Conservation (phyloP, 331 rosid genomes). For the Pyracantha coccinea region DNA sequence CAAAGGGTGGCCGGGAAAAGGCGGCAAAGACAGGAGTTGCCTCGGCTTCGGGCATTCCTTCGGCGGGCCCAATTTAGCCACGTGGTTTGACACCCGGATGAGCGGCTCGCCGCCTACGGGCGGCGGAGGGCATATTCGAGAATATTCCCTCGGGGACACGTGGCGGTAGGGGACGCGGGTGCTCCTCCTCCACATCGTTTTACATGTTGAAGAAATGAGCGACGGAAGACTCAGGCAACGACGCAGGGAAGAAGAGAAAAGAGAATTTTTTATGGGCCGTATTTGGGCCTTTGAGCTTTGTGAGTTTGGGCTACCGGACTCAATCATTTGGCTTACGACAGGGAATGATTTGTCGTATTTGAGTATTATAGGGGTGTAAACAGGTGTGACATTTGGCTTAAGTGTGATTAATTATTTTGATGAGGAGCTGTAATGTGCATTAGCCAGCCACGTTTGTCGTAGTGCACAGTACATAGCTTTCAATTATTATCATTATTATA, state of each 20-base stretch:
- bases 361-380: background rate
- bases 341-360: background rate
- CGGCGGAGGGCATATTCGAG: conserved; percentile 54
- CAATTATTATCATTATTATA: background rate
- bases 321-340: background rate
- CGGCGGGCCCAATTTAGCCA: conserved; percentile 59
- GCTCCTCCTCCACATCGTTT: conserved; percentile 17
- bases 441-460: background rate
- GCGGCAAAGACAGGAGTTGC: conserved; percentile 76
- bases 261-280: background rate
- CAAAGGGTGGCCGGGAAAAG: conserved; percentile 56
- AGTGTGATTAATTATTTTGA: background rate
- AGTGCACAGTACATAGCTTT: background rate
- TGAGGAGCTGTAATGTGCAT: conserved; percentile 7
- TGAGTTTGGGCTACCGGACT: background rate
- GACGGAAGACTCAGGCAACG: background rate
- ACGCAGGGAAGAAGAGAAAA: background rate
- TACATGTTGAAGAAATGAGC: background rate
- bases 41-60: conserved; percentile 77
- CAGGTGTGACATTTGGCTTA: background rate
- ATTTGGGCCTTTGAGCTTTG: background rate
- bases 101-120: conserved; percentile 44
- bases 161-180: background rate
- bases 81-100: conserved; percentile 70
- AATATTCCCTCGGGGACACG: conserved; percentile 29